Percentiles rank a stretch among this genome's conserved stretches.
phyloP scores from a whole-genome alignment of 2,329 filamentous ascomycete species.

The Arthrobotrys iridis region DNA sequence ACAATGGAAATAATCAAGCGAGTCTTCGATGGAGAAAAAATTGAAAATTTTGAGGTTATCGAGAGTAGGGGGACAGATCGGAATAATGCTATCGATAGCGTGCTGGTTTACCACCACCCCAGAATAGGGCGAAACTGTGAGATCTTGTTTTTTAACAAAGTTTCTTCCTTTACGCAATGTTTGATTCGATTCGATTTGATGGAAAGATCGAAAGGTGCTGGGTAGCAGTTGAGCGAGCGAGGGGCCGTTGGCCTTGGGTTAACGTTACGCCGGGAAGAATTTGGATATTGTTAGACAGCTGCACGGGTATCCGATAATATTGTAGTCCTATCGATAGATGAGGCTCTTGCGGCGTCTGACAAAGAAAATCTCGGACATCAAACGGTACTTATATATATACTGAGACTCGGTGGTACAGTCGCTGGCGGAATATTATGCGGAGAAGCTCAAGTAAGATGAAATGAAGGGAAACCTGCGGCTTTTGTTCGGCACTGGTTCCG shows the following conservation, averaged over 20 bases:
- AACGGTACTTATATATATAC: constrained; percentile 1
- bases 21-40: background rate
- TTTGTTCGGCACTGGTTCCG: constrained; percentile 12
- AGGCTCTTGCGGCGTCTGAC: constrained; percentile 7
- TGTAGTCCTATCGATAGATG: background rate
- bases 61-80: background rate
- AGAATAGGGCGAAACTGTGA: background rate
- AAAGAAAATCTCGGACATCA: background rate
- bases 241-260: background rate
- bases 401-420: background rate
- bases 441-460: constrained; percentile 14
- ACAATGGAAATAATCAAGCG: constrained; percentile 20
- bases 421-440: constrained; percentile 6
- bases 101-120: background rate
- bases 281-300: background rate
- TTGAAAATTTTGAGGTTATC: background rate
- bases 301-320: background rate
- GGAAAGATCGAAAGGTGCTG: background rate
- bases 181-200: background rate
- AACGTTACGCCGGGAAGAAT: background rate
- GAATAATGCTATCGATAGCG: background rate
- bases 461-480: background rate
- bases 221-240: background rate
- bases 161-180: background rate
- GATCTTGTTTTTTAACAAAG: background rate